Evolutionary conservation across 2,329 filamentous ascomycete genomes (phyloP), one percentile per base, ranked within the genome.

Genomic region (Fonsecaea nubica): DNA sequence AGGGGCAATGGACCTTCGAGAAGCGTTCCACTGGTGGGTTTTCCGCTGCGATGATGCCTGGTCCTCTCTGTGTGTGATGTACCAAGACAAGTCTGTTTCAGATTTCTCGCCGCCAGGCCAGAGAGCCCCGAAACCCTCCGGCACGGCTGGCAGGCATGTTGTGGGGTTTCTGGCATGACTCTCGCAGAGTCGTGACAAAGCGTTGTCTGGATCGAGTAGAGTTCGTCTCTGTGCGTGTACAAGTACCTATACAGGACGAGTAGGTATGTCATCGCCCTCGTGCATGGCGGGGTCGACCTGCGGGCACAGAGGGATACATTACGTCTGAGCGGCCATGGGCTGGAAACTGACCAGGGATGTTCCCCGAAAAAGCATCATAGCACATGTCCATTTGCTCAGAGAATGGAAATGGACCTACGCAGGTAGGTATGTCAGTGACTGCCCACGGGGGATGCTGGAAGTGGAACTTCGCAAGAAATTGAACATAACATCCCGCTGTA

Each of bases 11-110:
- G 45, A 30, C 36, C 50, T 32, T 61, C 32, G 48, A 61, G 58
- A 61, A 57, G 45, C 9, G 42, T 38, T 30, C 58, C 32, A 30
- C 33, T 53, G 45, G 33, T 53, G 45, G 18, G 4, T 25, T 35
- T n/a, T 53, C 15, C 18, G 15, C 8, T 38, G 33, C 5, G 2
- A 9, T 50, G 57, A 33, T 32, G 30, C 32, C 38, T 50, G 42
- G 38, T 10, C 57, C 48, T 30, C 30, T 25, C 25, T 25, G 25
- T 25, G 38, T 35, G 12, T 12, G 45, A 9, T 25, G 18, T 50
- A 50, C 9, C 45, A 10, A 50, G 45, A 50, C 45, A 25, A 21
- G 45, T 21, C 7, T 53, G 58, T 61, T 61, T 61, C 58, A 61
- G 45, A 53, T 36, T 52, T 38, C 13, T 30, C 25, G 25, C 25